phyloP scores from a whole-genome alignment of 768 basidiomycete species.

The Leccinum subtestaceum region DNA sequence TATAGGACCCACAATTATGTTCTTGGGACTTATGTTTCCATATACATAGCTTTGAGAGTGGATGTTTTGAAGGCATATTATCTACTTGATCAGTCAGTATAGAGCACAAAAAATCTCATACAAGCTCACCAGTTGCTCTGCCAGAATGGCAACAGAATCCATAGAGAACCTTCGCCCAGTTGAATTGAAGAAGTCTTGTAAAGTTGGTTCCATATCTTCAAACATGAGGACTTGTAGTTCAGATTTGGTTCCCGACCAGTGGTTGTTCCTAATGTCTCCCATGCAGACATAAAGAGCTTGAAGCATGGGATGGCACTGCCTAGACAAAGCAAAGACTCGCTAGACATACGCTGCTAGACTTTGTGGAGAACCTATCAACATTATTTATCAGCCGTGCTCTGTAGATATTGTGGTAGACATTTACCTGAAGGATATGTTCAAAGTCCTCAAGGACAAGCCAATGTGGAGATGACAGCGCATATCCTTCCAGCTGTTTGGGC shows the following conservation, averaged over 20 bases:
- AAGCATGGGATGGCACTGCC: background rate
- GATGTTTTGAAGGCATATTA: background rate
- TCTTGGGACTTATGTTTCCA: background rate
- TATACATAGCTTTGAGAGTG: background rate
- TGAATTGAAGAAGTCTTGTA: too few species aligned
- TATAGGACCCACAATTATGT: background rate
- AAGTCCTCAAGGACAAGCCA: background rate
- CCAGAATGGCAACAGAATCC: background rate
- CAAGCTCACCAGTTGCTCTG: background rate
- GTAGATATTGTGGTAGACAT: background rate
- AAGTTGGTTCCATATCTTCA: too few species aligned
- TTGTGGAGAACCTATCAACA: background rate
- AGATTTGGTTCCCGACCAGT: too few species aligned
- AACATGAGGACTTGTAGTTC: too few species aligned
- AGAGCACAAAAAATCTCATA: background rate
- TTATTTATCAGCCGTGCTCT: background rate
- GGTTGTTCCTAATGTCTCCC: background rate
- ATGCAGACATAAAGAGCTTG: background rate
- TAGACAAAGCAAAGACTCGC: background rate
- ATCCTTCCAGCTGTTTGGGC: background rate
- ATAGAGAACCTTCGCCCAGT: background rate
- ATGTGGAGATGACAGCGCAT: background rate
- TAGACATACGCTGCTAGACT: background rate
- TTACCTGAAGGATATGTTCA: background rate
- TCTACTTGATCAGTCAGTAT: background rate